A percentile compares a stretch with the other conserved stretches of the same genome.
phyloP scores from a whole-genome alignment of 306 rosid genomes.

The Styphnolobium japonicum region DNA sequence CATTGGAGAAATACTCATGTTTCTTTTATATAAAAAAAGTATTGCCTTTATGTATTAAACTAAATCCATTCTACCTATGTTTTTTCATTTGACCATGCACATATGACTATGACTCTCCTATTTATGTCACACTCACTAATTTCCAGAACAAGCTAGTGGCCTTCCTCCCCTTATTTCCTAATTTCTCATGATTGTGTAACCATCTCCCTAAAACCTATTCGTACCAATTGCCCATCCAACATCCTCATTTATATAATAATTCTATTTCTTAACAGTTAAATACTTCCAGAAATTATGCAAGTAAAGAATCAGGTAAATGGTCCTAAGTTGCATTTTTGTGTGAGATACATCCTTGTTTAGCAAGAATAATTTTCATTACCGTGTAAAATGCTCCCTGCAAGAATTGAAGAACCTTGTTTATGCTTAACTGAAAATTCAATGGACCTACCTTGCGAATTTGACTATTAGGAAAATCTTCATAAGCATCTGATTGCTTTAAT shows the following conservation, averaged over 20 bases:
- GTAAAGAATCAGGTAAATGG: not conserved
- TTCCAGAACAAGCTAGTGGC: not conserved
- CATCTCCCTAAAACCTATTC: not conserved
- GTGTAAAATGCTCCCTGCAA: constrained; percentile 10
- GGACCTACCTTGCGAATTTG: constrained; percentile 86
- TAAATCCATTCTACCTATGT: not conserved
- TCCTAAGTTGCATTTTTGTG: not conserved
- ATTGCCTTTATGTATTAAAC: not conserved
- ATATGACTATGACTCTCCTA: not conserved
- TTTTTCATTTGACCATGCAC: not conserved
- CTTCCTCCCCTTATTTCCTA: too few relatives aligned
- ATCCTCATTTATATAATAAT: not conserved
- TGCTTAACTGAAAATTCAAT: constrained; percentile 10
- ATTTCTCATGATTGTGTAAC: not conserved
- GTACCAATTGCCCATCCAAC: not conserved
- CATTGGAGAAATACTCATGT: too few relatives aligned
- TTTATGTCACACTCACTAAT: not conserved
- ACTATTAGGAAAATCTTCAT: constrained; percentile 85
- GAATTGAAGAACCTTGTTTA: constrained; percentile 3
- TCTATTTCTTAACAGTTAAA: not conserved
- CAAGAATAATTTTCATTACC: constrained; percentile 5
- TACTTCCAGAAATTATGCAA: not conserved
- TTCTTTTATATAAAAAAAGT: too few relatives aligned
- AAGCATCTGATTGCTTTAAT: constrained; percentile 56
- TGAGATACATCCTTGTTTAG: not conserved